These are phyloP conservation scores for Aspergillus texensis DNA, from an alignment of 2,329 filamentous ascomycete genomes.

Conservation along the genomic window DNA sequence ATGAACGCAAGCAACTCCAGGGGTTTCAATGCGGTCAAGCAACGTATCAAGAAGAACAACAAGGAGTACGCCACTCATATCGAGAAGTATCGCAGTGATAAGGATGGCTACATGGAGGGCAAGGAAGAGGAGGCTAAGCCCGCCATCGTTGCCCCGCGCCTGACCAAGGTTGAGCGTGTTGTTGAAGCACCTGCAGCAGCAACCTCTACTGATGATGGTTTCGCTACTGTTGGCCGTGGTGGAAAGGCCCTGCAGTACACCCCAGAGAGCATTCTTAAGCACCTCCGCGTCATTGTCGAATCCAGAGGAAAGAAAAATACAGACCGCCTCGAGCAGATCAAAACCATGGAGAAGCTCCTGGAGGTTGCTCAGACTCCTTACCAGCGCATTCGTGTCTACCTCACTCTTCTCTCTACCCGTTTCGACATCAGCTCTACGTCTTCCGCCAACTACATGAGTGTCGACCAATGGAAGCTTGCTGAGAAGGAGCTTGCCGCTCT, in stretches of 20 bases:
- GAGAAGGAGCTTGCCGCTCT: conserved; percentile 82
- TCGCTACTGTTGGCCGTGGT: conserved; percentile 83
- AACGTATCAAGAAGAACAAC: conserved; percentile 98
- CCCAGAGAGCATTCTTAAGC: conserved; percentile 96
- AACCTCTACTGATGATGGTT: conserved; percentile 72
- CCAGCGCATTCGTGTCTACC: conserved; percentile 87
- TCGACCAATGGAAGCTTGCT: conserved; percentile 96
- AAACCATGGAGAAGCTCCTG: conserved; percentile 92
- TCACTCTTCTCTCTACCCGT: conserved; percentile 88
- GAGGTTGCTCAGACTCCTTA: conserved; percentile 90
- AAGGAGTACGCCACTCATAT: conserved; percentile 90
- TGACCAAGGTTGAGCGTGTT: conserved; percentile 47
- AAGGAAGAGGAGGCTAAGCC: conserved; percentile 70
- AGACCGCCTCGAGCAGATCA: conserved; percentile 90
- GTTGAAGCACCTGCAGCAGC: conserved; percentile 53
- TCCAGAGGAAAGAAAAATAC: conserved; percentile 99
- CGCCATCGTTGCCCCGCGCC: conserved; percentile 54
- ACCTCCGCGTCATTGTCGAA: conserved; percentile 89
- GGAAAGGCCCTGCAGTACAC: conserved; percentile 91
- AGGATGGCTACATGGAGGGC: conserved; percentile 84
- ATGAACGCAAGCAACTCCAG: conserved; percentile 96
- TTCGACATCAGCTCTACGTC: conserved; percentile 87
- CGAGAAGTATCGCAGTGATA: conserved; percentile 81
- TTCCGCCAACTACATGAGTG: conserved; percentile 76
- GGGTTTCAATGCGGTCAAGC: conserved; percentile 94